Conservation (phyloP, 2,329 filamentous ascomycete genomes). For the Tolypocladium pustulatum region DNA sequence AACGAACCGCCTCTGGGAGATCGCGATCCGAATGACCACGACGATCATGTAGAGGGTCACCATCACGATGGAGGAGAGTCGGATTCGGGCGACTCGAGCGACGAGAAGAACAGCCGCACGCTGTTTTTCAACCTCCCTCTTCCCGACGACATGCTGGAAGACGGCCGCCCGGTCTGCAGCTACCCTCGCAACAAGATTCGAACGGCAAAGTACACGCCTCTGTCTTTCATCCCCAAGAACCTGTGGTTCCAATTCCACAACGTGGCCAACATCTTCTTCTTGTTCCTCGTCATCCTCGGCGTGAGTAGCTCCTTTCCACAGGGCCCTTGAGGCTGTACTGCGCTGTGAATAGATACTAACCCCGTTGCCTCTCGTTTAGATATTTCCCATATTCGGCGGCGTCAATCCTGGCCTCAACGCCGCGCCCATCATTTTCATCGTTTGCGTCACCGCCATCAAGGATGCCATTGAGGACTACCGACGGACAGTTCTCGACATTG, state of each 20-base stretch:
- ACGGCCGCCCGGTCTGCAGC: conserved; percentile 58
- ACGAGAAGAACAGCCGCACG: conserved; percentile 37
- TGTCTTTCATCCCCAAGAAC: conserved; percentile 95
- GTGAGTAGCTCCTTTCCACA: conserved; percentile 44
- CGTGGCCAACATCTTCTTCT: conserved; percentile 95
- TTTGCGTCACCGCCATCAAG: conserved; percentile 80
- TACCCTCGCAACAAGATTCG: conserved; percentile 94
- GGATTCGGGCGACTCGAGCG: conserved; percentile 25
- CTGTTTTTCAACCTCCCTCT: conserved; percentile 84
- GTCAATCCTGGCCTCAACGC: conserved; percentile 82
- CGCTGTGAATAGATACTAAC: not conserved
- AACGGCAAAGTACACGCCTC: conserved; percentile 91
- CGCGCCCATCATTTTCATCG: conserved; percentile 86
- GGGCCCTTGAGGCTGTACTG: not conserved
- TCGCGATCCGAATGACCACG: conserved; percentile 15
- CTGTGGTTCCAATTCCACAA: conserved; percentile 98
- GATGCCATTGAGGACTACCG: conserved; percentile 94
- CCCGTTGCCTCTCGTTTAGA: conserved; percentile 38
- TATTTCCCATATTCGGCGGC: conserved; percentile 92
- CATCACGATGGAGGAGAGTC: conserved; percentile 19
- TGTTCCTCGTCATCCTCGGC: conserved; percentile 87
- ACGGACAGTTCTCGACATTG: conserved; percentile 79
- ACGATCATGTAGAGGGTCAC: conserved; percentile 18
- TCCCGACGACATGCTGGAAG: conserved; percentile 62
- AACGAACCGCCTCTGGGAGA: conserved; percentile 14